Base-by-base conservation (phyloP, 768 basidiomycete genomes). In the Galerina sulciceps region DNA sequence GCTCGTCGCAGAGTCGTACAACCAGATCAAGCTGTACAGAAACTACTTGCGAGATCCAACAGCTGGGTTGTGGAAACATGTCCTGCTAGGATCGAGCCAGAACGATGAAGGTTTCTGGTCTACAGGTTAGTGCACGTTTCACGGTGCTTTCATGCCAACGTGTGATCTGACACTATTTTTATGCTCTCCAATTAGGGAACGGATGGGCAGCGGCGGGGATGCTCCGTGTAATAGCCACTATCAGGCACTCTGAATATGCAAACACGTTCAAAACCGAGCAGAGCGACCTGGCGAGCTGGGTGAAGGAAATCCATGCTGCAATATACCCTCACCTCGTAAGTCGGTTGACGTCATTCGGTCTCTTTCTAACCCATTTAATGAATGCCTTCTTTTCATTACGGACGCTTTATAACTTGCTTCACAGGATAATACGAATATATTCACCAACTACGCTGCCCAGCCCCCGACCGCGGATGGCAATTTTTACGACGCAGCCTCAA, bases 151-250 rank as follows among this genome's bases (percentile, higher is more conserved):
- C 48, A 58, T 34, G 34, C 34, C 48, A 18, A 15, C 34, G 48
- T 51, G 49, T 6, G 36, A 51, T 23, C 49, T 51, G 36, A 51
- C 23, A 17, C 11, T 34, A 17, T 10, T 36, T 23, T 20, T 17
- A 38, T 17, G 52, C 34, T 13, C 46, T n/a, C 23, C 4, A 20
- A 31, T 49, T 41, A 90, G 93, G 93, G 0, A 94, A 95, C 56
- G 94, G 78, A 2, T 96, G 94, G 94, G 94, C 90, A 0, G 91
- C 92, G 0, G 89, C 86, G 15, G 94, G 94, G 1, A 94, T 94
- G 82, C 76, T 92, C 10, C 87, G 94, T 6, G 94, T 95, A 2
- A 77, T 90, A 0, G 86, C 83, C 2, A 94, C 91, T 1, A 87
- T 94, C 57, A 77, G 83, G 62, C 74, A 83, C 34, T 90, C 90